Percentiles rank a stretch among this genome's conserved stretches.
Conservation (phyloP, 139 green algal genomes). For the Eudorina sp. region DNA sequence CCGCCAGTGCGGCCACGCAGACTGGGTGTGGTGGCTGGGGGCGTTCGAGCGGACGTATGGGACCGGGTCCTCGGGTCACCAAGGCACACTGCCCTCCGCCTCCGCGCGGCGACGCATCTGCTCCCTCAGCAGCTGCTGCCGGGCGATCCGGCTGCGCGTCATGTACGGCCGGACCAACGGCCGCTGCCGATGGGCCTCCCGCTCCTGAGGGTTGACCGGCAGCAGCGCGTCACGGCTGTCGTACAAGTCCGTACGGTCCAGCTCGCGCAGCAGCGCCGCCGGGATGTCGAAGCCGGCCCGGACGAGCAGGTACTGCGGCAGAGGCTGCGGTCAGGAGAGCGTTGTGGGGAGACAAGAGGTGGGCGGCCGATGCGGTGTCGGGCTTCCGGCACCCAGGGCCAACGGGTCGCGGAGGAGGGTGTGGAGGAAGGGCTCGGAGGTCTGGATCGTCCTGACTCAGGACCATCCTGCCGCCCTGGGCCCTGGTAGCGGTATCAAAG, state of each 20-base stretch:
- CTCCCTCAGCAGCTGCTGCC: not conserved
- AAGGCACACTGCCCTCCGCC: not conserved
- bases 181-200: not conserved
- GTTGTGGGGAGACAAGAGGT: too few relatives aligned
- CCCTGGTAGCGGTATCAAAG: too few relatives aligned
- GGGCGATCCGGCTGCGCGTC: not conserved
- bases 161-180: conserved; percentile 31
- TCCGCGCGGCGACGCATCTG: not conserved
- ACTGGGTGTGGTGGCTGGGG: too few relatives aligned
- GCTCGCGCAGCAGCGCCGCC: not conserved
- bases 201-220: conserved; percentile 16
- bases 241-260: conserved; percentile 32
- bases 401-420: too few relatives aligned
- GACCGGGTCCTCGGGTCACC: not conserved
- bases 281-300: not conserved
- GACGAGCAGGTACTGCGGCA: not conserved
- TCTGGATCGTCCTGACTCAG: too few relatives aligned
- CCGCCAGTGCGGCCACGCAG: too few relatives aligned
- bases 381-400: too few relatives aligned
- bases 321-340: not conserved
- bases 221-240: conserved; percentile 4
- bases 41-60: too few relatives aligned
- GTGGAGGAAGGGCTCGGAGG: too few relatives aligned
- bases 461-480: too few relatives aligned
- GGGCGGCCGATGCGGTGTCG: too few relatives aligned